A percentile compares a stretch with the other conserved stretches of the same genome.
Conservation (phyloP, 108 stramenopile genomes). For the Cyclotella distinguenda region DNA sequence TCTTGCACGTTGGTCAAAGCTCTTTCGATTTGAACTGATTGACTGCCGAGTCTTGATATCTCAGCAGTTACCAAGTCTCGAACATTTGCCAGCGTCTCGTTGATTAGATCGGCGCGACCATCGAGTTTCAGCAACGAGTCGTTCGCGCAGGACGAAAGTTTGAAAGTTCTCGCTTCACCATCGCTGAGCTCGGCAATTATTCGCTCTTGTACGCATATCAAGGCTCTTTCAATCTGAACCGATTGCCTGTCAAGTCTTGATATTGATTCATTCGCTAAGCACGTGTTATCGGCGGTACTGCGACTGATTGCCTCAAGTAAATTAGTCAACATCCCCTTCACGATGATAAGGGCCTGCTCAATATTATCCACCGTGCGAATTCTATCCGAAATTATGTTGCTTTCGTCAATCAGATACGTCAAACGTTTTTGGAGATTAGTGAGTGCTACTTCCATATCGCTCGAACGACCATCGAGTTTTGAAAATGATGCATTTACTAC, state of each 20-base stretch:
- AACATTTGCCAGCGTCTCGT: neutral
- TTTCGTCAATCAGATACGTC: neutral
- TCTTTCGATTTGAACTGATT: constrained; percentile 3
- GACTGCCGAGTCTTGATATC: neutral
- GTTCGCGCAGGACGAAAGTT: neutral
- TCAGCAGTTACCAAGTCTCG: neutral
- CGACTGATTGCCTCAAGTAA: neutral
- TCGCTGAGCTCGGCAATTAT: neutral
- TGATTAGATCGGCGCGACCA: neutral
- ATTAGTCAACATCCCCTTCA: neutral
- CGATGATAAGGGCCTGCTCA: neutral
- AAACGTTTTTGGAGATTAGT: neutral
- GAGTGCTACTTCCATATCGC: neutral
- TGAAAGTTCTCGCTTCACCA: neutral
- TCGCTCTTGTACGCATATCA: neutral
- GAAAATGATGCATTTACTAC: neutral
- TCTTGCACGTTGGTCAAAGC: constrained; percentile 6
- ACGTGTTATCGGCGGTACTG: neutral
- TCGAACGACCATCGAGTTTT: neutral
- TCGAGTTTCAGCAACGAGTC: neutral
- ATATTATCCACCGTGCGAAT: neutral
- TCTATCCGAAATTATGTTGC: neutral
- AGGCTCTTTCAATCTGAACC: neutral
- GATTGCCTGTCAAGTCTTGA: neutral
- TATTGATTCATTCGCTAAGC: neutral